Percentiles rank a stretch among this genome's conserved stretches.
Evolutionary conservation across 331 rosid species (phyloP).

Genomic region (Acacia concinna): DNA sequence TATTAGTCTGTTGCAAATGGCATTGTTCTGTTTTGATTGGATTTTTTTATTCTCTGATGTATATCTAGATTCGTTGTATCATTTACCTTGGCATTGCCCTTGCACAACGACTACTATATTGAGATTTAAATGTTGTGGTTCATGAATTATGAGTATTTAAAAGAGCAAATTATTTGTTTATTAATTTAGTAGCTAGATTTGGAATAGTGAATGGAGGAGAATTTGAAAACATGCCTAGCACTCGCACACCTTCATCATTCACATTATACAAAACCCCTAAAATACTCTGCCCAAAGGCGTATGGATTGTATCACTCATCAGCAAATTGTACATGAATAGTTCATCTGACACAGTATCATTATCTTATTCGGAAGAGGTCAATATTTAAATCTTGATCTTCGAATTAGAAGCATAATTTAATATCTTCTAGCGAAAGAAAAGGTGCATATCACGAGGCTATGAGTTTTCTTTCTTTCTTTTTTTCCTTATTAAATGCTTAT

Average conservation of each 20-base stretch:
- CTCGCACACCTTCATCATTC: conserved; percentile 39
- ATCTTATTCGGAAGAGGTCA: not conserved
- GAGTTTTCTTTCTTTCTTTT: conserved; percentile 32
- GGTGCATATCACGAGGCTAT: conserved; percentile 60
- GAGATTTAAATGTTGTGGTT: conserved; percentile 9
- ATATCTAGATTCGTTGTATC: conserved; percentile 36
- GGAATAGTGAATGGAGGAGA: conserved; percentile 24
- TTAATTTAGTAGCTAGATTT: conserved; percentile 17
- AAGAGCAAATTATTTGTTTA: not conserved
- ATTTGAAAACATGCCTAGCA: conserved; percentile 36
- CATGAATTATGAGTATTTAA: not conserved
- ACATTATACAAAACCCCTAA: conserved; percentile 3
- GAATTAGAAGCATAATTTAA: conserved; percentile 42
- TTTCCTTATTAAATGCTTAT: conserved; percentile 23
- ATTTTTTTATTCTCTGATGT: conserved; percentile 2
- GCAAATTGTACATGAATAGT: conserved; percentile 31
- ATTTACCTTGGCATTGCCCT: not conserved
- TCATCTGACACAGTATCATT: conserved; percentile 41
- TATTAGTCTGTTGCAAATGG: conserved; percentile 7
- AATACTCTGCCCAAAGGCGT: conserved; percentile 16
- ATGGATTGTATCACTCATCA: conserved; percentile 24
- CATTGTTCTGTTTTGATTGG: conserved; percentile 10
- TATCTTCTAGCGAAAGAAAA: conserved; percentile 71
- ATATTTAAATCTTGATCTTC: conserved; percentile 15
- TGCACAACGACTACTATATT: conserved; percentile 16